Evolutionary conservation across 305 asterid species (phyloP).

Genomic region (Solanum hybrid): DNA sequence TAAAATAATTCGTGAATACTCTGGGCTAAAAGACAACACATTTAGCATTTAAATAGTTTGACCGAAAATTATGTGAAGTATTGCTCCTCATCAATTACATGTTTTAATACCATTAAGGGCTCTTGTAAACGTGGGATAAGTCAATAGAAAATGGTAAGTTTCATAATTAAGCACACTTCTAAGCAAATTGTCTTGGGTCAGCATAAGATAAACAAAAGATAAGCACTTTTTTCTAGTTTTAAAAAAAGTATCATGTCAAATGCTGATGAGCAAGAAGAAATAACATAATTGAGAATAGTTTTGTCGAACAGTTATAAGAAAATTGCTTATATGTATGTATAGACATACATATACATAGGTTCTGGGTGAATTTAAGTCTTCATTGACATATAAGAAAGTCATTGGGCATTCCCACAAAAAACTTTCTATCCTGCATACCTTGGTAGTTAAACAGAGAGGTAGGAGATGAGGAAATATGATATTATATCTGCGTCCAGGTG

Average conservation of each 20-base stretch:
- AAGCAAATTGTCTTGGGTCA: background rate
- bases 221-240: background rate
- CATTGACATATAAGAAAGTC: background rate
- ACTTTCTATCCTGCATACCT: background rate
- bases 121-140: background rate
- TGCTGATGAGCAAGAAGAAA: background rate
- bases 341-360: background rate
- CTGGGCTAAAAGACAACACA: background rate
- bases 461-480: background rate
- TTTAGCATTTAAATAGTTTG: background rate
- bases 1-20: background rate
- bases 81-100: background rate
- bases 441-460: background rate
- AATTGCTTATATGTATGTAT: background rate
- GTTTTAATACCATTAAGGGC: background rate
- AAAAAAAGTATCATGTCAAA: background rate
- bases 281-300: background rate
- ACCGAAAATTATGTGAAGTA: background rate
- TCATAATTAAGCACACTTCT: background rate
- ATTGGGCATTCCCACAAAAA: background rate
- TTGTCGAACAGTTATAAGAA: background rate
- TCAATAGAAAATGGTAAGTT: background rate
- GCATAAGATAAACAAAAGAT: conserved; percentile 1
- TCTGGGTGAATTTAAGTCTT: background rate
- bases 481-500: background rate